Evolutionary conservation across 179 eudicot species (phyloP).

Genomic region (Silene noctiflora): DNA sequence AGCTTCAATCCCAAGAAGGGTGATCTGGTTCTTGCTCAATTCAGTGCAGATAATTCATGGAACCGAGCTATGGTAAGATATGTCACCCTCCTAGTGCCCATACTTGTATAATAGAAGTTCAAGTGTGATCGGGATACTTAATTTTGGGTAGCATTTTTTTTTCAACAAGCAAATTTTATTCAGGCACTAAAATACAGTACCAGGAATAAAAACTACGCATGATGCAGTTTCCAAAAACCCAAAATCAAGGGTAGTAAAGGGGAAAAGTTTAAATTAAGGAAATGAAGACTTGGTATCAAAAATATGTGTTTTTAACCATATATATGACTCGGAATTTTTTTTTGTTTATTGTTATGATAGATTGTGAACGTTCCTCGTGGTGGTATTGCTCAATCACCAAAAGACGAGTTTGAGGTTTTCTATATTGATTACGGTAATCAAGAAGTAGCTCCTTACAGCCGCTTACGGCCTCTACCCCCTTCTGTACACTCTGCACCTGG

Average conservation of each 20-base stretch:
- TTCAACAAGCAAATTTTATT: background rate
- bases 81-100: background rate
- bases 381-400: slow-evolving; percentile 52
- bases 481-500: slow-evolving; percentile 64
- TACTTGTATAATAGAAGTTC: background rate
- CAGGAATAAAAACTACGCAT: background rate
- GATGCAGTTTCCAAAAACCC: background rate
- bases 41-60: slow-evolving; percentile 89
- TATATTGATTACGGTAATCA: slow-evolving; percentile 95
- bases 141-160: background rate
- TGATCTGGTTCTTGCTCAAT: slow-evolving; percentile 85
- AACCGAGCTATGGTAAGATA: slow-evolving; percentile 83
- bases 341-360: slow-evolving; percentile 29
- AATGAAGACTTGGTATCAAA: background rate
- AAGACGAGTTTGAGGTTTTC: slow-evolving; percentile 81
- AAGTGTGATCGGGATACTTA: background rate
- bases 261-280: background rate
- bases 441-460: slow-evolving; percentile 68
- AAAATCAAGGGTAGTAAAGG: background rate
- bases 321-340: background rate
- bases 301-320: background rate
- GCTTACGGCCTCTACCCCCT: slow-evolving; percentile 67
- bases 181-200: background rate
- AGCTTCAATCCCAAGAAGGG: slow-evolving; percentile 86
- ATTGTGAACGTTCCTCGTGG: slow-evolving; percentile 80